Base-by-base conservation (phyloP, 345 rosid genomes). In the Eucalyptus cloeziana region DNA sequence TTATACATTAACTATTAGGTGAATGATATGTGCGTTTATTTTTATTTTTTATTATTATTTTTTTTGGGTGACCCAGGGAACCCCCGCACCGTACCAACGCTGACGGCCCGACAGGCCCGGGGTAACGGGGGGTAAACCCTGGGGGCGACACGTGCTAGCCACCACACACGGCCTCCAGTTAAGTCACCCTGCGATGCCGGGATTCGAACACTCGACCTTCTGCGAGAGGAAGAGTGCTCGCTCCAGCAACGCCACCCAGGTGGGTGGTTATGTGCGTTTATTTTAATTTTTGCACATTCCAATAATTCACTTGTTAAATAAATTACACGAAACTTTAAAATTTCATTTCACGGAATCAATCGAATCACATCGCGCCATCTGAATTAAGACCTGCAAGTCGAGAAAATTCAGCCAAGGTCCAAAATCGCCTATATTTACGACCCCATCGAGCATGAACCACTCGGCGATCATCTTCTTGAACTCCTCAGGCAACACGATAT, bases 381-480 rank as follows among this genome's bases (percentile, higher is more conserved):
- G 25, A 85, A 14, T 27, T 25, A 13, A 25, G 19, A 85, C 86
- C 56, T 85, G 87, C 37, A 89, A 49, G 40, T 89, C 91, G 37
- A 89, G 67, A 52, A 89, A 87, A 21, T 71, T 86, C 25, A 91
- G 43, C 89, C 90, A 87, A 11, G 89, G 92, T 40, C 33, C 33
- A 9, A 49, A 89, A 47, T 91, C 92, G 15, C 92, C 89, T 11
- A 89, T 85, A 31, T 91, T 79, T 1, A 87, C 16, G 21, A 76
- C 92, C 43, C 92, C 90, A 30, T 31, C 25, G 62, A 87, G 87
- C 40, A 62, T 1, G 85, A 94, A 94, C 88, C 92, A 80, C 89
- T 95, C 96, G 14, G 94, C 94, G 2, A 95, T 50, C 95, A 95
- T 94, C 83, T 92, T 92, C 90, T 93, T 92, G 64, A 93, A 94